Conservation (phyloP, 2,329 filamentous ascomycete genomes). For the Dryadomyces quercus-mongolicae region DNA sequence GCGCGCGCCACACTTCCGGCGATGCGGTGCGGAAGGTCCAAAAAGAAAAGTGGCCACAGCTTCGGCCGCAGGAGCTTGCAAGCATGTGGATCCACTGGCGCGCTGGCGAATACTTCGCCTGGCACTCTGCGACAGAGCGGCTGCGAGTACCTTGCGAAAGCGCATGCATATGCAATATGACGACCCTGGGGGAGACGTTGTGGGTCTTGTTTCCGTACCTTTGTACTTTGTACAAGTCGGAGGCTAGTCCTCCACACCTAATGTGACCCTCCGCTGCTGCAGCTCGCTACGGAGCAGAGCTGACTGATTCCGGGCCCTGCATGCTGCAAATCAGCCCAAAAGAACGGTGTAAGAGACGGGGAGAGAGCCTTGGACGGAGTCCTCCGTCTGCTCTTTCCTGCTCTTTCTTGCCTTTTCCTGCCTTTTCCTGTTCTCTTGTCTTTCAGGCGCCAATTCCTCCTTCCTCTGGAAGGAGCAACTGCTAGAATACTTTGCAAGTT, state of each 20-base stretch:
- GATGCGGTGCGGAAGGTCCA: background rate
- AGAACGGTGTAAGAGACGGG: slow-evolving; percentile 1
- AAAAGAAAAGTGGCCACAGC: slow-evolving; percentile 8
- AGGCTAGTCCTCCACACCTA: background rate
- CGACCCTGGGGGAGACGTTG: background rate
- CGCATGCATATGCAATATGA: background rate
- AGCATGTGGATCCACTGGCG: slow-evolving; percentile 1
- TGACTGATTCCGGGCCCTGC: background rate
- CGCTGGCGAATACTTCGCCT: background rate
- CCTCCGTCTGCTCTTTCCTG: background rate
- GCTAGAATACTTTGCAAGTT: no score
- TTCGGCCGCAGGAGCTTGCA: slow-evolving; percentile 10
- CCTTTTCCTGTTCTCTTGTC: background rate
- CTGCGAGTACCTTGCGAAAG: background rate
- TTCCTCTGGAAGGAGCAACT: no score
- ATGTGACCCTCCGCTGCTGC: background rate
- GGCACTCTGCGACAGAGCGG: background rate
- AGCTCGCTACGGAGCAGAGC: background rate
- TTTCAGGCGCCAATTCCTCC: no score
- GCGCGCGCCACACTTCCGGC: background rate
- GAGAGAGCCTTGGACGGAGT: background rate
- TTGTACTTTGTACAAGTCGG: background rate
- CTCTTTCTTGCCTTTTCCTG: background rate
- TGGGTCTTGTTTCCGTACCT: background rate
- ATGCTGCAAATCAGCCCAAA: slow-evolving; percentile 9